phyloP scores from a whole-genome alignment of 345 rosid genomes.

The Abelmoschus esculentus region DNA sequence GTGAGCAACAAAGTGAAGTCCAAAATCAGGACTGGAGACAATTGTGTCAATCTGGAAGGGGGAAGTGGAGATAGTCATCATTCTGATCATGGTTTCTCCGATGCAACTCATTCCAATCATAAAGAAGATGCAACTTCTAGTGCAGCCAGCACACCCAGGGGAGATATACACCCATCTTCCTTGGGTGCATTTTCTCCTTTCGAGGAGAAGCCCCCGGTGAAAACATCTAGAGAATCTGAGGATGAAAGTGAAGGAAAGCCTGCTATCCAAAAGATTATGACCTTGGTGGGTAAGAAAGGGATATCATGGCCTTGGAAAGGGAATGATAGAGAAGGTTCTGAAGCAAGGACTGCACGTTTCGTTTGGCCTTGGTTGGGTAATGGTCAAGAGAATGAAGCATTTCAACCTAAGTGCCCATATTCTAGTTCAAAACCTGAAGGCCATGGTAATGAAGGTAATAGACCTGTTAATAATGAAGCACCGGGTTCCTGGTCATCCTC shows the following conservation, averaged over 20 bases:
- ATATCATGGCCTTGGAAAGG: conserved; percentile 97
- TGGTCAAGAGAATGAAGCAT: conserved; percentile 49
- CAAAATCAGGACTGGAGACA: conserved; percentile 57
- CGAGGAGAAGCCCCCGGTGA: conserved; percentile 44
- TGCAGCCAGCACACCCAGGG: conserved; percentile 93
- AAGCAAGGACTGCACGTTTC: conserved; percentile 42
- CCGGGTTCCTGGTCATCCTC: conserved; percentile 75
- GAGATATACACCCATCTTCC: conserved; percentile 46
- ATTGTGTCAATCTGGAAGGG: conserved; percentile 48
- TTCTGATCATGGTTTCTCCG: conserved; percentile 57
- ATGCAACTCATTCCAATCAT: conserved; percentile 47
- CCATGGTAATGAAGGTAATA: conserved; percentile 40
- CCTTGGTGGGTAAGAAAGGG: conserved; percentile 74
- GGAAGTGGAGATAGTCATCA: conserved; percentile 71
- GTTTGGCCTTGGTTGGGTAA: conserved; percentile 52
- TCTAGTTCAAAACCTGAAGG: conserved; percentile 41
- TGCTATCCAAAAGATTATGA: conserved; percentile 56
- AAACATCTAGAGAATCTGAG: conserved; percentile 49
- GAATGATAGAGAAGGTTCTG: conserved; percentile 60
- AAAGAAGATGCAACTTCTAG: conserved; percentile 84
- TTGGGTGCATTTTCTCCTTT: conserved; percentile 51
- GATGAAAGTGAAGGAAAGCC: conserved; percentile 74
- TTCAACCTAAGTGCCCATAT: conserved; percentile 34
- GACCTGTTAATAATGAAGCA: conserved; percentile 55
- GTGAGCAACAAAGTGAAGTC: conserved; percentile 85